A percentile compares a stretch with the other conserved stretches of the same genome.
These are phyloP conservation scores for Acanthamoeba lenticulata DNA, from an alignment of 208 protist genomes.

Conservation along the genomic window DNA sequence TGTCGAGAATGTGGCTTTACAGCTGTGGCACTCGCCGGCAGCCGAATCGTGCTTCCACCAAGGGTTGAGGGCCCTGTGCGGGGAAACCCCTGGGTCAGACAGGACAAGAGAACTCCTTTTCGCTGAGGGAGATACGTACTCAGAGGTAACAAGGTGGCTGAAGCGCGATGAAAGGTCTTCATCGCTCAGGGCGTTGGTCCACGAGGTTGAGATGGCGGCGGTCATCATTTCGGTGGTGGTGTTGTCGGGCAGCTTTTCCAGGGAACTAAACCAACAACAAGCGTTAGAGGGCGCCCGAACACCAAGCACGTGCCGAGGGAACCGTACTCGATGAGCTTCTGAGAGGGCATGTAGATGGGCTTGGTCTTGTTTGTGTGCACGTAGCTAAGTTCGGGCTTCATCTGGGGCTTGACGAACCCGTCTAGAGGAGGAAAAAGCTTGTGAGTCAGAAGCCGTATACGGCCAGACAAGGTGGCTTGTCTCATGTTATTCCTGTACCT, in stretches of 20 bases:
- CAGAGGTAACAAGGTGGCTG: not conserved
- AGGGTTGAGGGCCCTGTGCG: not conserved
- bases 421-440: too few species aligned
- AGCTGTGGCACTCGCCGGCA: not conserved
- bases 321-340: not conserved
- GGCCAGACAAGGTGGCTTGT: too few species aligned
- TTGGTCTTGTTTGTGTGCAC: not conserved
- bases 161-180: slow-evolving; percentile 15
- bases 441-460: too few species aligned
- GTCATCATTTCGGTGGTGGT: not conserved
- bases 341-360: slow-evolving; percentile 9
- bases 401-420: not conserved
- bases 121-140: not conserved
- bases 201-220: slow-evolving; percentile 23
- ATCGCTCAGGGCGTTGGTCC: not conserved
- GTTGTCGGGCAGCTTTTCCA: not conserved
- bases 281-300: not conserved
- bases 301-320: not conserved
- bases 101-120: not conserved
- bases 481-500: too few species aligned
- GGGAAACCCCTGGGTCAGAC: not conserved
- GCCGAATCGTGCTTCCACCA: slow-evolving; percentile 22
- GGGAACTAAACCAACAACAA: too few species aligned
- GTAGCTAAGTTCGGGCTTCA: not conserved
- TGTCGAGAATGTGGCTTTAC: not conserved